phyloP scores from a whole-genome alignment of 2,329 filamentous ascomycete species.

The Pseudogymnoascus sp. region DNA sequence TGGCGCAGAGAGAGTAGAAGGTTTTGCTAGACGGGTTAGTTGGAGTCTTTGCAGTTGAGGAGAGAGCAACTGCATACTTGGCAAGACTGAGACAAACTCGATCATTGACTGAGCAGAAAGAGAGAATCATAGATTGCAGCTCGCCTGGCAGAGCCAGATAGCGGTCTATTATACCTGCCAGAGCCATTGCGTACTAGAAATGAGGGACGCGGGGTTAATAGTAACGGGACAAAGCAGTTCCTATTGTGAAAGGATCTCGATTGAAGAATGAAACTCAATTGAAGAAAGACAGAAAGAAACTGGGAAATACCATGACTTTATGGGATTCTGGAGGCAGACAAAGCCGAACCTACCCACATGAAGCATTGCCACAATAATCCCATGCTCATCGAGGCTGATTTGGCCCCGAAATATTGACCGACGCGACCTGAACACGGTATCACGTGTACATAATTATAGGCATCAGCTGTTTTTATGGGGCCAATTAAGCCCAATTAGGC shows the following conservation, averaged over 20 bases:
- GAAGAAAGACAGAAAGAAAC: background rate
- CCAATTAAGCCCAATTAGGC: background rate
- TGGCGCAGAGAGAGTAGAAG: background rate
- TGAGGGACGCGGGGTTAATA: background rate
- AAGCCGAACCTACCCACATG: conserved; percentile 5
- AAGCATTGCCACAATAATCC: conserved; percentile 6
- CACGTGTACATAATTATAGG: background rate
- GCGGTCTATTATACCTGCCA: background rate
- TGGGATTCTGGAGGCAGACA: background rate
- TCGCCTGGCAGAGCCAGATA: conserved; percentile 4
- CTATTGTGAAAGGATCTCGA: background rate
- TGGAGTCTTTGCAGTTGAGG: background rate
- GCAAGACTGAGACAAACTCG: background rate
- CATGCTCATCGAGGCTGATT: background rate
- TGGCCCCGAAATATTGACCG: background rate
- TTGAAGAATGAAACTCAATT: background rate
- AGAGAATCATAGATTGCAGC: background rate
- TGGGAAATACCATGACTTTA: background rate
- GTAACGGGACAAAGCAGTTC: background rate
- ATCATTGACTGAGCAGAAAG: background rate
- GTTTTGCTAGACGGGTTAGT: background rate
- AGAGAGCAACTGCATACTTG: background rate
- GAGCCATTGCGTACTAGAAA: background rate
- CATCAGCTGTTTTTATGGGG: background rate
- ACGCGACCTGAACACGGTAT: conserved; percentile 4